A percentile compares a stretch with the other conserved stretches of the same genome.
These are phyloP conservation scores for Pinguiococcus pyrenoidosus DNA, from an alignment of 108 stramenopile genomes.

Conservation along the genomic window DNA sequence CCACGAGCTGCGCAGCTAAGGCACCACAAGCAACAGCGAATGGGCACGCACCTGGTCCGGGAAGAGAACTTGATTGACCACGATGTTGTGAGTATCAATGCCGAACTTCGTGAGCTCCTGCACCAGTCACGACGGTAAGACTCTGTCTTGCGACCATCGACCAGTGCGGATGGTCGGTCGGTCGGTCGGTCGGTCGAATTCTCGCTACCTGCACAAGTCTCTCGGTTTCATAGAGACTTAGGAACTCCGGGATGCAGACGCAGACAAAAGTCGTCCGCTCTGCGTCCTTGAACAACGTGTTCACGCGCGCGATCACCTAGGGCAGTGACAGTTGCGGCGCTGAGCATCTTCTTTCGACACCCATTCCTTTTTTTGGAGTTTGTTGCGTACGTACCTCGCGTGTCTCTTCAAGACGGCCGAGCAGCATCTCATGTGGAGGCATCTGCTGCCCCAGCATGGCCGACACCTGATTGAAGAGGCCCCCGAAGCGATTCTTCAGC, in stretches of 20 bases:
- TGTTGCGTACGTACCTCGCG: no score
- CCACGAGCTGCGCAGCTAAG: no score
- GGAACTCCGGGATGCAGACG: constrained; percentile 98
- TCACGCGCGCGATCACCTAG: constrained; percentile 43
- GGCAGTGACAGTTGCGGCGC: background rate
- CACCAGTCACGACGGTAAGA: no score
- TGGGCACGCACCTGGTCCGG: constrained; percentile 94
- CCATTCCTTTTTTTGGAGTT: background rate
- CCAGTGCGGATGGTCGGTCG: no score
- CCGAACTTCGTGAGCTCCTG: constrained; percentile 97
- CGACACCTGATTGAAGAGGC: constrained; percentile 81
- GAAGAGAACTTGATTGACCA: constrained; percentile 91
- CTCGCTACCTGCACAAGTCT: no score
- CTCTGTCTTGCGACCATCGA: no score
- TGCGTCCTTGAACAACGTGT: constrained; percentile 89
- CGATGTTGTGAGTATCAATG: constrained; percentile 96
- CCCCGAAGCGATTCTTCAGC: constrained; percentile 85
- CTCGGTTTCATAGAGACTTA: constrained; percentile 98
- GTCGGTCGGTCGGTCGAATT: no score
- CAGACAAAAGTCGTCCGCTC: constrained; percentile 94
- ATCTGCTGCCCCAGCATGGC: constrained; percentile 52
- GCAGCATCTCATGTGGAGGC: no score
- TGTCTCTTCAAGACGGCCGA: constrained; percentile 76
- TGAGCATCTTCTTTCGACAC: background rate
- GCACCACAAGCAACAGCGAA: background rate